Evolutionary conservation across 768 basidiomycete genomes (phyloP), one percentile per base, ranked within the genome.

Genomic region (Leccinum fibrillosum): DNA sequence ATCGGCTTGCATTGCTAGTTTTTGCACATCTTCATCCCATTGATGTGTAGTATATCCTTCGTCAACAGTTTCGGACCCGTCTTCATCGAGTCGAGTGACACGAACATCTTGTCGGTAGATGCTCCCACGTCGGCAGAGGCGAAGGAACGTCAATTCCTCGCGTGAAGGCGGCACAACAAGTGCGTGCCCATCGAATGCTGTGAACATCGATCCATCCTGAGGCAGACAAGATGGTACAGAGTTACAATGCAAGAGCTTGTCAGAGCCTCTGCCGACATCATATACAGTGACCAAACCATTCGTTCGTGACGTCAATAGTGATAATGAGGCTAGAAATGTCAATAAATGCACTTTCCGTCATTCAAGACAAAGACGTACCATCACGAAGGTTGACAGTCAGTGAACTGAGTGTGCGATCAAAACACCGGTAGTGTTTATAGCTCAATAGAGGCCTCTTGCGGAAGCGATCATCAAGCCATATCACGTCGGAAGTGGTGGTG

Each of bases 391-490:
- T 66, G 3, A 81, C 59, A 7, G 81, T 83, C 4, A 72, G 64
- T 0, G 75, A 68, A 48, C 74, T 70, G 17, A 92, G 77, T 4
- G 82, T 83, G 19, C 83, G 79, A 66, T 92, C 90, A 50, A 73
- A 78, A 37, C 78, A 75, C 19, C 89, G 77, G 50, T 78, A 74
- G 68, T 93, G 90, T 54, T 78, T 82, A 62, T 80, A 80, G 4
- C 80, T 82, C 9, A 92, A 62, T 4, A 92, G 65, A 6, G 89
- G 87, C 58, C 74, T 82, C 23, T 67, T 67, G n/a, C 79, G 71
- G 63, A 78, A 80, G 32, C 90, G 81, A 28, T 77, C 73, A 65
- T 93, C 90, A 28, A 92, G 68, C 90, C 90, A 92, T 13, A 86
- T 61, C 15, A 92, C 63, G 48, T 86, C 78, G 1, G 74, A 75